Evolutionary conservation across 495 filamentous ascomycete species (phyloP).

Genomic region (Cercophora scortea): DNA sequence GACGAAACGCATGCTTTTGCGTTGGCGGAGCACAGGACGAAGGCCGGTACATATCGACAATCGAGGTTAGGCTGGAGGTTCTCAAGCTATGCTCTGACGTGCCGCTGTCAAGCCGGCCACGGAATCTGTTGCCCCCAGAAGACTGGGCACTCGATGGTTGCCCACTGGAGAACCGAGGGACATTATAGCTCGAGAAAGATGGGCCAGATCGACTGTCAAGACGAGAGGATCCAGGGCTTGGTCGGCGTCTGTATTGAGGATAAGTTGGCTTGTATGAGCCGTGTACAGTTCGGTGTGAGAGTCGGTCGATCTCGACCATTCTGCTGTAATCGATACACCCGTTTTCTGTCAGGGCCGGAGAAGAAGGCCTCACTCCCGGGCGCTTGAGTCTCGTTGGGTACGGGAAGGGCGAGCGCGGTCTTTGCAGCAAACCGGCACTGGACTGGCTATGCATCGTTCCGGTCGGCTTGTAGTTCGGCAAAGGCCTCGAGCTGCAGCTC

Average conservation of each 20-base stretch:
- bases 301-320: conserved; percentile 42
- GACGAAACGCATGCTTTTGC: not conserved
- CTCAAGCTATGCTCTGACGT: conserved; percentile 16
- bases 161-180: conserved; percentile 13
- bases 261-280: conserved; percentile 35
- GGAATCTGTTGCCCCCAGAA: not conserved
- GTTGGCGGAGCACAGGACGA: conserved; percentile 11
- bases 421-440: conserved; percentile 29
- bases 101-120: conserved; percentile 3
- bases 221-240: conserved; percentile 20
- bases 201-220: conserved; percentile 28
- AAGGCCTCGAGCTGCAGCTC: conserved; percentile 39
- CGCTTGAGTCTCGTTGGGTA: conserved; percentile 59
- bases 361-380: conserved; percentile 55
- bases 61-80: conserved; percentile 32
- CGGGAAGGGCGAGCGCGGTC: conserved; percentile 54
- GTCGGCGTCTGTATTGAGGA: conserved; percentile 27
- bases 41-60: conserved; percentile 32
- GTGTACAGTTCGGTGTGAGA: conserved; percentile 32
- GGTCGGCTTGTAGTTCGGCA: conserved; percentile 46
- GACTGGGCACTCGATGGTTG: not conserved
- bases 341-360: conserved; percentile 50
- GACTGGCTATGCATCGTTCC: conserved; percentile 41
- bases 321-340: conserved; percentile 40
- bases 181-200: conserved; percentile 22